These are phyloP conservation scores for Brettanomyces bruxellensis DNA, from an alignment of 805 yeast genomes.

Conservation along the genomic window DNA sequence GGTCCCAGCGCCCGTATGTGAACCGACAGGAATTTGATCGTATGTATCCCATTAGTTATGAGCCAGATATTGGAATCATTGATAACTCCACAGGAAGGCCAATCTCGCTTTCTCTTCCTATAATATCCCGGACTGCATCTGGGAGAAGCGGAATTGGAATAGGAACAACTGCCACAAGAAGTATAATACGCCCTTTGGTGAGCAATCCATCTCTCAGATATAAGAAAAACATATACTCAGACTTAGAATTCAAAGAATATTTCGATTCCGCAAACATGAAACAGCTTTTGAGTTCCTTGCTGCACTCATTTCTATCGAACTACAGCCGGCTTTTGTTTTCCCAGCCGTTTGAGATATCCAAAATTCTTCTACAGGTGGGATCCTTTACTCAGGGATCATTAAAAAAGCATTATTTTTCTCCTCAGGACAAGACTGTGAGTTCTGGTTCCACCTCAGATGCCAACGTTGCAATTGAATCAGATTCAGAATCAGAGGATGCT, in stretches of 20 bases:
- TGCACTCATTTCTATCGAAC: conserved; percentile 53
- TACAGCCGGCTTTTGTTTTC: conserved; percentile 62
- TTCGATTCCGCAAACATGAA: conserved; percentile 50
- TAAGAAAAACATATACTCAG: conserved; percentile 35
- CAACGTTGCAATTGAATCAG: not conserved
- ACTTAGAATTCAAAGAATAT: conserved; percentile 59
- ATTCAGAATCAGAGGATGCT: not conserved
- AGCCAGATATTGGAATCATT: conserved; percentile 25
- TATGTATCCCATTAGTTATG: conserved; percentile 26
- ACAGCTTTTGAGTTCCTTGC: conserved; percentile 47
- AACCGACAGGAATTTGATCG: conserved; percentile 23
- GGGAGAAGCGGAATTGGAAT: not conserved
- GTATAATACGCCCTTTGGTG: conserved; percentile 2
- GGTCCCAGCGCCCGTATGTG: conserved; percentile 24
- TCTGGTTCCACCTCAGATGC: not conserved
- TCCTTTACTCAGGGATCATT: conserved; percentile 33
- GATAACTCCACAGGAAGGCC: conserved; percentile 26
- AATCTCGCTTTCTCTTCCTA: conserved; percentile 23
- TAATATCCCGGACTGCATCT: conserved; percentile 1
- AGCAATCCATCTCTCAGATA: conserved; percentile 11
- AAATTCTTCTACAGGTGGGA: conserved; percentile 76
- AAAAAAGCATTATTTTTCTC: not conserved
- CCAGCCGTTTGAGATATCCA: conserved; percentile 84
- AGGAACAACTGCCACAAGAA: not conserved
- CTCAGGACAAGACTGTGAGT: not conserved